A percentile compares a stretch with the other conserved stretches of the same genome.
Conservation (phyloP, 1,284 basidiomycete species). For the Cryptococcus wingfieldii region DNA sequence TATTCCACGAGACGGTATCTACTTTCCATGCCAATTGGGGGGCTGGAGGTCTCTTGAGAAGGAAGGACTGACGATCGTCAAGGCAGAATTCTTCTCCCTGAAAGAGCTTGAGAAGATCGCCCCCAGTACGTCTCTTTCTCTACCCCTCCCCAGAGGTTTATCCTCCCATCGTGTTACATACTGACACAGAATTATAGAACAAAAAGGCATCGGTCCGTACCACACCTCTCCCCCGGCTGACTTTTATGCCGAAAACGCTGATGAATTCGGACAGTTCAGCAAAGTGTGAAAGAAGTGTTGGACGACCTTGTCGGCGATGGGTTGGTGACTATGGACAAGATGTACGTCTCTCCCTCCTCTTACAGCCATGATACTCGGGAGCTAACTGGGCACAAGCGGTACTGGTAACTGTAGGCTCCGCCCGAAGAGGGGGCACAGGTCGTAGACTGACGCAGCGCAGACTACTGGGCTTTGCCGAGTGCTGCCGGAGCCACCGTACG, state of each 20-base stretch:
- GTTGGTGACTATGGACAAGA: conserved; percentile 77
- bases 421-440: neutral
- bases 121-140: conserved; percentile 33
- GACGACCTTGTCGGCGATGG: conserved; percentile 78
- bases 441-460: conserved; percentile 48
- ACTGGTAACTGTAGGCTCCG: conserved; percentile 71
- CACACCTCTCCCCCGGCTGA: neutral
- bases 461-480: conserved; percentile 89
- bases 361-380: conserved; percentile 2
- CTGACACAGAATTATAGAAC: conserved; percentile 53
- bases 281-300: conserved; percentile 80
- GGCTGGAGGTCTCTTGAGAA: neutral
- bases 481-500: conserved; percentile 70
- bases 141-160: neutral
- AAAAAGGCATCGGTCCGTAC: conserved; percentile 76
- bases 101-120: conserved; percentile 77
- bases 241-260: neutral
- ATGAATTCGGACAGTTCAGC: conserved; percentile 59
- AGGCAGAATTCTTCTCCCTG: conserved; percentile 81
- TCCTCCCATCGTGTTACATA: neutral
- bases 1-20: conserved; percentile 79
- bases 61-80: neutral
- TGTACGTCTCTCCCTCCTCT: conserved; percentile 40
- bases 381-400: conserved; percentile 49
- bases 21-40: neutral